Evolutionary conservation across 768 basidiomycete genomes (phyloP).

Genomic region (Lentinus tigrinus): DNA sequence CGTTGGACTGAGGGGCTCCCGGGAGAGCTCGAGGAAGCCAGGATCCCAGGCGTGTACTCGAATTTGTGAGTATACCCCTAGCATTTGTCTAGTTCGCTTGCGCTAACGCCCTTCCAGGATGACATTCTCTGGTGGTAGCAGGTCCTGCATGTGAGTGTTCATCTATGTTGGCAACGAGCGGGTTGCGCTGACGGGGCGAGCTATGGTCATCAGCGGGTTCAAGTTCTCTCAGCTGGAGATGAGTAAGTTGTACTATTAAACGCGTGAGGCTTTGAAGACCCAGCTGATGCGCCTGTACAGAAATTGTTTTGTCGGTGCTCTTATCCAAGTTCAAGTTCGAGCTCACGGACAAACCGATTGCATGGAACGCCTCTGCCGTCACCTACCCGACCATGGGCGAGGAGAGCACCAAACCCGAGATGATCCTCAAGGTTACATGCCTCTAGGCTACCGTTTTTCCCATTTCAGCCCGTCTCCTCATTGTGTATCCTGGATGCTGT

Average conservation of each 20-base stretch:
- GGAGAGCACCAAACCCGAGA: slow-evolving; percentile 1
- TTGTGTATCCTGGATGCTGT: too few relatives aligned
- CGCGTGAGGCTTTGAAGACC: too few relatives aligned
- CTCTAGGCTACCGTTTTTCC: too few relatives aligned
- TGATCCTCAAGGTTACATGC: slow-evolving; percentile 10
- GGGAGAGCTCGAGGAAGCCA: slow-evolving; percentile 5
- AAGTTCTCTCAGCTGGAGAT: slow-evolving; percentile 21
- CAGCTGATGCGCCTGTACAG: neutral
- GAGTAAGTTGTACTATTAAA: slow-evolving; percentile 5
- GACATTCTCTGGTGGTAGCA: slow-evolving; percentile 10
- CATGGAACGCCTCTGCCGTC: slow-evolving; percentile 8
- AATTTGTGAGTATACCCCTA: slow-evolving; percentile 4
- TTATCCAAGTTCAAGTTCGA: slow-evolving; percentile 16
- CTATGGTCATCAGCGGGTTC: slow-evolving; percentile 10
- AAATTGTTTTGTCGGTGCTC: slow-evolving; percentile 11
- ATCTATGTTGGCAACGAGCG: neutral
- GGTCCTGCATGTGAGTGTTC: slow-evolving; percentile 15
- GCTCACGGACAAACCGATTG: slow-evolving; percentile 3
- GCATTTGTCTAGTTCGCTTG: neutral
- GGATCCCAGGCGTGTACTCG: slow-evolving; percentile 17
- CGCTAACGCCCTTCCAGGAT: neutral
- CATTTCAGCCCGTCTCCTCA: too few relatives aligned
- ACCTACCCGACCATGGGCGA: slow-evolving; percentile 9
- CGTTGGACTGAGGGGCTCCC: slow-evolving; percentile 15
- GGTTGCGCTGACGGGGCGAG: neutral